phyloP scores from a whole-genome alignment of 2,329 filamentous ascomycete genomes.

The Lizonia empirigonia region DNA sequence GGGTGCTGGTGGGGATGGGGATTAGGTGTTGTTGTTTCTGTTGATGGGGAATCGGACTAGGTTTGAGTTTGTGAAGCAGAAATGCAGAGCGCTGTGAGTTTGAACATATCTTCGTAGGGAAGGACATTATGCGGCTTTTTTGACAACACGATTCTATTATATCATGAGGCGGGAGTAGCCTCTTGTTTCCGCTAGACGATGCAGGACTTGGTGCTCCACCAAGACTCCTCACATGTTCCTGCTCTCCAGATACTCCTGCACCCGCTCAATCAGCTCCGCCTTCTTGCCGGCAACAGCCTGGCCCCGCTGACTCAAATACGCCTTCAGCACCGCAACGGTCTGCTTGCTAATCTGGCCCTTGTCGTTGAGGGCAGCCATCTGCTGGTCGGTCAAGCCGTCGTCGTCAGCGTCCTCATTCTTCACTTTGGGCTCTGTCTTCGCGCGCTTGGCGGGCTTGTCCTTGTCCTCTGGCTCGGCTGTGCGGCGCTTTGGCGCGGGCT shows the following conservation, averaged over 20 bases:
- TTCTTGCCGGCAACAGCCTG: constrained; percentile 43
- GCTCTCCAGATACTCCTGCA: constrained; percentile 45
- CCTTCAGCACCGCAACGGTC: constrained; percentile 44
- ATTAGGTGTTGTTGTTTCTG: too few relatives aligned
- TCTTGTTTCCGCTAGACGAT: too few relatives aligned
- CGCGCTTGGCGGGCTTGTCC: constrained; percentile 31
- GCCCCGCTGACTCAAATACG: constrained; percentile 35
- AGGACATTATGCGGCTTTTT: too few relatives aligned
- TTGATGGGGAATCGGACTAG: too few relatives aligned
- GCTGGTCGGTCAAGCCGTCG: constrained; percentile 48
- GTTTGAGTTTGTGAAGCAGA: too few relatives aligned
- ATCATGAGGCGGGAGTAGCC: neutral
- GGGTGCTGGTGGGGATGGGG: too few relatives aligned
- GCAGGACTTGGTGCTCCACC: neutral
- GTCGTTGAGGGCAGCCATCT: constrained; percentile 53
- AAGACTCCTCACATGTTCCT: constrained; percentile 30
- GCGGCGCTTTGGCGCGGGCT: constrained; percentile 53
- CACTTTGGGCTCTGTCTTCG: constrained; percentile 36
- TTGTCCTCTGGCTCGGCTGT: constrained; percentile 30
- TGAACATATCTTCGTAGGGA: too few relatives aligned
- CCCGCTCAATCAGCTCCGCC: constrained; percentile 43
- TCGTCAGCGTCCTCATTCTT: constrained; percentile 32
- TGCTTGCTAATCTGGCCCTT: constrained; percentile 53
- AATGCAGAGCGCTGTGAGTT: too few relatives aligned
- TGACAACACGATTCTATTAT: too few relatives aligned